Base-by-base conservation (phyloP, 2,329 filamentous ascomycete genomes). In the Dendryphion nanum region DNA sequence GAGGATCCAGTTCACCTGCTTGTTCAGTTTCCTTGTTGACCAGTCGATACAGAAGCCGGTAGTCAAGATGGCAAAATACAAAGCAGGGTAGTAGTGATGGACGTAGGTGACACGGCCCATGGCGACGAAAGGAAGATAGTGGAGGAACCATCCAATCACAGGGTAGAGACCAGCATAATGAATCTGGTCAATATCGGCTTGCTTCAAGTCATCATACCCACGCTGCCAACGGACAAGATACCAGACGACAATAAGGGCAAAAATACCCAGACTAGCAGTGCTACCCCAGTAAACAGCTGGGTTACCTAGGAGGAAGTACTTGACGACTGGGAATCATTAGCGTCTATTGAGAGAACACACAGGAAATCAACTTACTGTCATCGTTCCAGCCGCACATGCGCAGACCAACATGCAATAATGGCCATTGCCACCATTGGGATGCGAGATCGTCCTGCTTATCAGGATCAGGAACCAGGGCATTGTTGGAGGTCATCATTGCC, bases 401-500 rank as follows among this genome's bases (percentile, higher is more conserved):
- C 38, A 98, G 82, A 63, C 93, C 93, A 40, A 97, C 93, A 57
- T 97, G 77, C 28, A 98, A 81, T 47, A 98, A 81, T 15, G 93
- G 93, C 93, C 93, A 98, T 71, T 98, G 90, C 93, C 93, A 98
- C 76, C 90, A 96, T 51, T 89, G 77, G 12, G 93, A 98, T 20
- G 93, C 93, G 33, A 98, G 81, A 60, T 98, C 93, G 59, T 98
- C 93, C 68, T 98, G 93, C 79, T 98, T 98, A 67, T 98, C 93
- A 4, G 93, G 91, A 60, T 98, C 93, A 4, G 93, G 93, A 15
- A 98, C 89, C 31, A 98, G 81, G 17, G 93, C 93, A 62, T 98
- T 98, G 78, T 98, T 98, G 26, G 93, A 97, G 3, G 93, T 98
- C 91, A 97, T 96, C 93, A 98, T 98, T 47, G 93, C 93, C 45